Evolutionary conservation across 208 protist genomes (phyloP).

Genomic region (Acanthamoeba castellanii): DNA sequence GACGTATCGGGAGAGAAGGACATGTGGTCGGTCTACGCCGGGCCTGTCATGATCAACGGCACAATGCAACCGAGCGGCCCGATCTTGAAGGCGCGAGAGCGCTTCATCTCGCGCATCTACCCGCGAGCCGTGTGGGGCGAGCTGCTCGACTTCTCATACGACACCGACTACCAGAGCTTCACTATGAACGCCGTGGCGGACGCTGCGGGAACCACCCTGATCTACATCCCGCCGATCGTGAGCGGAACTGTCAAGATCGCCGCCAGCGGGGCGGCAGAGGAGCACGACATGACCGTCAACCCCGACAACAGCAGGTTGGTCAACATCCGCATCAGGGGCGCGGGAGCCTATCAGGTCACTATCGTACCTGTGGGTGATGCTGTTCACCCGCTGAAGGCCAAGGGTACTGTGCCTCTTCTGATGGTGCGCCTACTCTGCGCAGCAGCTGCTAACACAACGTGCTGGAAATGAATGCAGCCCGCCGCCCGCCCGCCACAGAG

Average conservation of each 20-base stretch:
- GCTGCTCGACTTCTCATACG: neutral
- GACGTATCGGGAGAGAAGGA: conserved; percentile 7
- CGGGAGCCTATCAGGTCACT: neutral
- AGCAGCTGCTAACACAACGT: no score
- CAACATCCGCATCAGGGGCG: neutral
- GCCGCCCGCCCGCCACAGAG: no score
- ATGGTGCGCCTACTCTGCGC: no score
- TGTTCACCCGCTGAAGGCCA: neutral
- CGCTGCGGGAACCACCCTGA: neutral
- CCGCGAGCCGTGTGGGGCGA: neutral
- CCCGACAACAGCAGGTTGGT: neutral
- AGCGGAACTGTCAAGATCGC: neutral
- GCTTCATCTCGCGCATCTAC: neutral
- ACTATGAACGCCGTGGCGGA: no score
- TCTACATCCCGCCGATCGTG: neutral
- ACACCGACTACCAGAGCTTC: neutral
- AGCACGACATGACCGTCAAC: neutral
- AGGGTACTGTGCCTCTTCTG: no score
- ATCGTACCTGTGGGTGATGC: neutral
- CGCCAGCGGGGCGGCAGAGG: no score
- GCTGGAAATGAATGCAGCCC: no score
- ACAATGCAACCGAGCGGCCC: conserved; percentile 29
- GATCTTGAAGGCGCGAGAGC: neutral
- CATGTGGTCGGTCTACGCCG: conserved; percentile 20
- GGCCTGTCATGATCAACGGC: neutral